These are phyloP conservation scores for Pelargonium hybrid DNA, from an alignment of 441 rosid genomes.

Conservation along the genomic window DNA sequence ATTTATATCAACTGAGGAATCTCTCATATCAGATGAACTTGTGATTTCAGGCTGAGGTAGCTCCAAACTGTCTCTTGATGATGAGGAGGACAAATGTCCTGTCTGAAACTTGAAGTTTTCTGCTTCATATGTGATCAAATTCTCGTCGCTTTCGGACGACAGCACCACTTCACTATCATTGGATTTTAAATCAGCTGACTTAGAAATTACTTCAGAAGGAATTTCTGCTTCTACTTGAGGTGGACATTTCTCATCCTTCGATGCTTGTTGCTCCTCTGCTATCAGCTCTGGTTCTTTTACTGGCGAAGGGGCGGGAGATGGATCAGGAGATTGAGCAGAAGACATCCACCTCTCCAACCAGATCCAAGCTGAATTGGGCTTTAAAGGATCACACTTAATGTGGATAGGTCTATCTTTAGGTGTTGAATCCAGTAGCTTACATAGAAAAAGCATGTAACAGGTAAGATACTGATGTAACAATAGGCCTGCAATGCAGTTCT, in stretches of 20 bases:
- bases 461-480: neutral
- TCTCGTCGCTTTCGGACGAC: conserved; percentile 33
- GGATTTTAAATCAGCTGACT: conserved; percentile 24
- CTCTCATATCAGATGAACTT: conserved; percentile 27
- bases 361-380: conserved; percentile 71
- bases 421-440: conserved; percentile 72
- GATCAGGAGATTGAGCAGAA: conserved; percentile 24
- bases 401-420: conserved; percentile 51
- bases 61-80: conserved; percentile 24
- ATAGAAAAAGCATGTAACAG: conserved; percentile 16
- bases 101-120: conserved; percentile 28
- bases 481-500: neutral
- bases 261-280: conserved; percentile 31
- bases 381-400: conserved; percentile 73
- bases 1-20: conserved; percentile 22
- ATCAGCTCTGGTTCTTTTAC: conserved; percentile 23
- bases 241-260: conserved; percentile 25
- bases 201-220: conserved; percentile 27
- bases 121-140: conserved; percentile 28
- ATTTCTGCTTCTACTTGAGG: conserved; percentile 22
- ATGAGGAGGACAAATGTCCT: conserved; percentile 19
- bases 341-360: conserved; percentile 98
- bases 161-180: conserved; percentile 22
- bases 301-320: conserved; percentile 34
- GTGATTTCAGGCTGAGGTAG: conserved; percentile 28